Base-by-base conservation (phyloP, 2,329 filamentous ascomycete genomes). In the Aspergillus sojae region DNA sequence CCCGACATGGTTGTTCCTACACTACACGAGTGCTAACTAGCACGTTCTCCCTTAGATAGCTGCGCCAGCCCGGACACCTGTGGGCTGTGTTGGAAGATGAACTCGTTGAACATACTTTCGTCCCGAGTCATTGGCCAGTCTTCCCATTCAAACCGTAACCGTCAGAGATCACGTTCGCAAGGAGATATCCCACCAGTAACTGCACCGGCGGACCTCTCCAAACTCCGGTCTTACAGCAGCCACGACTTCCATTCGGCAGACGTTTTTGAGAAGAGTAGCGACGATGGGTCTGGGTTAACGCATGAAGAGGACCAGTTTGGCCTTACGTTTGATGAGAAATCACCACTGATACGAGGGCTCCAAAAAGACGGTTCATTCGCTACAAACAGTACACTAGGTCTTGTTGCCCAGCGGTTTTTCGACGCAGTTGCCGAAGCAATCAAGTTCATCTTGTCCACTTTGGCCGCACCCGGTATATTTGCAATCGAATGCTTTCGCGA, bases 41-140 rank as follows among this genome's bases (percentile, higher is more conserved):
- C 68, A 69, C 63, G 34, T 45, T 36, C 34, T 41, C 54, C 52
- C 61, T 48, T 56, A 78, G 75, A 78, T 69, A 72, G 65, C 72
- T 73, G 75, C 71, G 74, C 72, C 71, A 70, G 68, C 73, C 70
- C 69, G 68, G 72, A 72, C 70, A 75, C 79, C 77, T 75, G 84
- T 84, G 82, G 80, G 81, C 76, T 74, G 69, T 70, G 73, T 75
- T 79, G 80, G 84, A 91, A 86, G 82, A 97, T 97, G 94, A 97
- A 97, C 89, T 96, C 94, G 74, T 85, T 97, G 84, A 96, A 95
- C 83, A 92, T 97, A 79, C 88, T 97, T 78, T 95, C 93, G 75
- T 89, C 92, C 78, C 90, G 91, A 82, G 91, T 94, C 77, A 86
- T 89, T 75, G 86, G 86, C 75, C 83, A 83, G 75, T 84, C 85